Evolutionary conservation across 495 filamentous ascomycete genomes (phyloP), one percentile per base, ranked within the genome.

Genomic region (Polyplosphaeria fusca): DNA sequence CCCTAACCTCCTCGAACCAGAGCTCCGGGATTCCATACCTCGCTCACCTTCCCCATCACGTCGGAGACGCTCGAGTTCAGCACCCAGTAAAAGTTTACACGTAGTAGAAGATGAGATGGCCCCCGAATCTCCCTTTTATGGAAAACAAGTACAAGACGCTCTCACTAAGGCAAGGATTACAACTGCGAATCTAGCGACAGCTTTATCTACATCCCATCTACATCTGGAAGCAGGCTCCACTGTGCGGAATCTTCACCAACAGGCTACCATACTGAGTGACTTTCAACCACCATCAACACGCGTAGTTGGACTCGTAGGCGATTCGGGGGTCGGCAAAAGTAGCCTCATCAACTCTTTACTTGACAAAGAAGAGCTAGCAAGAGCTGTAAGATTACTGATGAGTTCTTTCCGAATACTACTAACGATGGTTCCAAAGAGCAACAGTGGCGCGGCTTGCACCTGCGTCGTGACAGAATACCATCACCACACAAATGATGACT

Each of bases 401-500:
- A 43, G 9, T 7, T 38, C 41, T 4, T 30, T 12, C 11, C 14
- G 24, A 13, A n/a, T 20, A 35, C 42, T 18, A 42, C 47, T 60
- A 43, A 60, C 20, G 1, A 7, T 47, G 18, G 3, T n/a, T 32
- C 5, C 3, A 22, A 16, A 74, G 71, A 72, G 68, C 60, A 68
- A 63, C 50, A 62, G 56, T 44, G 71, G 70, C 28, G 38, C 40
- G 11, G 73, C 72, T 0, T 76, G 73, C 51, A 76, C 73, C 7
- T 73, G 71, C 40, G 71, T 70, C 5, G 72, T 69, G 4, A 76
- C 71, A 1, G 73, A 76, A 38, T 76, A 70, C 46, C 61, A 67
- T 37, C 67, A 66, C 63, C 72, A 74, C 44, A 58, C 67, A 7
- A 23, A 23, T 5, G 47, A 69, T 38, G 27, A 55, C 27, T 74